phyloP scores from a whole-genome alignment of 208 protist genomes.

The Trypanosoma brucei region DNA sequence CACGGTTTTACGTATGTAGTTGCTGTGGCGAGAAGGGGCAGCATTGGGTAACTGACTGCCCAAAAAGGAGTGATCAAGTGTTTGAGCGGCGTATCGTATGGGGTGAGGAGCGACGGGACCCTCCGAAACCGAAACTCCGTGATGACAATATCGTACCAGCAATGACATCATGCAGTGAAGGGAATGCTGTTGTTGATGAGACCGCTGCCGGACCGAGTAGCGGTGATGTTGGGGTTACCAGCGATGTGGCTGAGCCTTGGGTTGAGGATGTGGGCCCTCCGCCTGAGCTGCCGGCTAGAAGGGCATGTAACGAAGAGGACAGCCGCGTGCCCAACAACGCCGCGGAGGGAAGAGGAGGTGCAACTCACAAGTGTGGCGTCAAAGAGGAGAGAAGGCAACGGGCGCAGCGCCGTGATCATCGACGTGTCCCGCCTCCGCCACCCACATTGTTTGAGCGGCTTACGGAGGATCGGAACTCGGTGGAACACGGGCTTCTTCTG shows the following conservation, averaged over 20 bases:
- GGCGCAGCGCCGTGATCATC: conserved; percentile 20
- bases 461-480: conserved; percentile 55
- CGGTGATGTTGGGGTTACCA: background rate
- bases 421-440: conserved; percentile 16
- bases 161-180: background rate
- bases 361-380: no score
- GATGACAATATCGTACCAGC: conserved; percentile 1
- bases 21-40: conserved; percentile 72
- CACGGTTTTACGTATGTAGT: conserved; percentile 78
- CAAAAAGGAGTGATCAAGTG: conserved; percentile 45
- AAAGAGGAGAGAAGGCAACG: conserved; percentile 1
- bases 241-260: background rate
- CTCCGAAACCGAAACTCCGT: conserved; percentile 8
- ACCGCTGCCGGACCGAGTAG: no score
- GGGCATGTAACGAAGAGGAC: background rate
- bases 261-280: conserved; percentile 33
- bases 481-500: conserved; percentile 70
- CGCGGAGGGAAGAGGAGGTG: background rate
- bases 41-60: conserved; percentile 76
- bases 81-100: conserved; percentile 68
- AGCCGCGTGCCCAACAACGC: background rate
- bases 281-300: conserved; percentile 23
- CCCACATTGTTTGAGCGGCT: conserved; percentile 73
- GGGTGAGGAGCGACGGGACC: conserved; percentile 61
- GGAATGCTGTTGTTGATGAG: no score